Evolutionary conservation across 345 rosid genomes (phyloP).

Genomic region (Sonneratia alba): DNA sequence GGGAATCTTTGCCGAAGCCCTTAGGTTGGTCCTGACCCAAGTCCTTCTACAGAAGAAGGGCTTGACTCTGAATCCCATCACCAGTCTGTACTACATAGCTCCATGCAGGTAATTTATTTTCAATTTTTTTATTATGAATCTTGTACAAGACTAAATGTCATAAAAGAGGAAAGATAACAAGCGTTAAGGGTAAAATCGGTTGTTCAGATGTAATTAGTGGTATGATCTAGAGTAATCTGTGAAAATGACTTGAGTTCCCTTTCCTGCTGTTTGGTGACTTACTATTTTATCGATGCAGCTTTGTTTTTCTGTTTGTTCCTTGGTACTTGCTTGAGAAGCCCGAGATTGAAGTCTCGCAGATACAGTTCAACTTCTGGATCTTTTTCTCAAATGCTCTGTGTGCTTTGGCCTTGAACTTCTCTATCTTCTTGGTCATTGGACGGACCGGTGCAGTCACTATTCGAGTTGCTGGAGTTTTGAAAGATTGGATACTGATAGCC

Average conservation of each 20-base stretch:
- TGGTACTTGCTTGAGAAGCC: conserved; percentile 95
- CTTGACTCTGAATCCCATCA: conserved; percentile 84
- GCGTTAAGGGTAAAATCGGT: neutral
- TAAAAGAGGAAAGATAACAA: neutral
- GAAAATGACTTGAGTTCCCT: neutral
- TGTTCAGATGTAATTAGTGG: neutral
- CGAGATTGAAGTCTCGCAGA: conserved; percentile 70
- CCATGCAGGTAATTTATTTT: conserved; percentile 79
- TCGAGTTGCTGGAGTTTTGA: conserved; percentile 96
- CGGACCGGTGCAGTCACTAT: conserved; percentile 98
- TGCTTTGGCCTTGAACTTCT: conserved; percentile 88
- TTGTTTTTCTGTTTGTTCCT: conserved; percentile 80
- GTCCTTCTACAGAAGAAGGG: conserved; percentile 98
- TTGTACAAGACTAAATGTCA: neutral
- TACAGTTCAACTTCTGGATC: conserved; percentile 92
- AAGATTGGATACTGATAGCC: conserved; percentile 97
- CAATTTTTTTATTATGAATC: neutral
- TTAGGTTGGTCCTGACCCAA: conserved; percentile 91
- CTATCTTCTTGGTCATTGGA: conserved; percentile 91
- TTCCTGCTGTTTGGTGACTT: neutral
- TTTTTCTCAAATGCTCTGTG: conserved; percentile 93
- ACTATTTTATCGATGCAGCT: conserved; percentile 37
- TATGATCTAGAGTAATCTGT: neutral
- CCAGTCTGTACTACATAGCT: conserved; percentile 96
- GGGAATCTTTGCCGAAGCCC: conserved; percentile 96